Percentiles rank a stretch among this genome's conserved stretches.
These are phyloP conservation scores for Rhizophora mangle DNA, from an alignment of 345 rosid genomes.

Conservation along the genomic window DNA sequence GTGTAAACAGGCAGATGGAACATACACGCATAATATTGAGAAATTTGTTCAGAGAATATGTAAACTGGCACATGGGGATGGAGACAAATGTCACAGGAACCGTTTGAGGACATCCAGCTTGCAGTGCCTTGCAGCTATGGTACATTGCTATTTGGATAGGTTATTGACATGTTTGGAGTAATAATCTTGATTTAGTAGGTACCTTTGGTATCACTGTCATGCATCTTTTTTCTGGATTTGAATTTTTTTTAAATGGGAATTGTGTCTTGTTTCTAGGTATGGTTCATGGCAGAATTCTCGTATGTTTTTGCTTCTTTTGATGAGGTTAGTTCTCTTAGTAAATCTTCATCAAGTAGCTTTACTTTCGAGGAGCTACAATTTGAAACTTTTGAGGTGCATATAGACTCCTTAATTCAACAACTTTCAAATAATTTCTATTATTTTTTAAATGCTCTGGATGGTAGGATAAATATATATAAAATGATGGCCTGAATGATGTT, in stretches of 20 bases:
- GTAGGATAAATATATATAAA: not conserved
- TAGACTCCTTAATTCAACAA: not conserved
- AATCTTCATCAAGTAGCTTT: not conserved
- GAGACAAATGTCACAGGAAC: slow-evolving; percentile 44
- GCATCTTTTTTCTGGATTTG: not conserved
- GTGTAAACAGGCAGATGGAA: slow-evolving; percentile 65
- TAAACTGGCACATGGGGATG: slow-evolving; percentile 52
- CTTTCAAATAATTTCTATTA: not conserved
- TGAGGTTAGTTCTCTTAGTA: slow-evolving; percentile 48
- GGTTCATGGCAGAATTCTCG: slow-evolving; percentile 87
- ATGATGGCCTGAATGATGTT: not conserved
- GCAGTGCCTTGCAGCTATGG: slow-evolving; percentile 96
- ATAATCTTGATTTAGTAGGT: not conserved
- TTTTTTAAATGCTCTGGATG: not conserved
- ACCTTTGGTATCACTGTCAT: no score
- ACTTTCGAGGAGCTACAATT: slow-evolving; percentile 5
- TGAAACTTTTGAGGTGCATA: slow-evolving; percentile 1
- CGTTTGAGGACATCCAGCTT: slow-evolving; percentile 68
- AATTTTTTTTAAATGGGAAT: not conserved
- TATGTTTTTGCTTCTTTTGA: slow-evolving; percentile 69
- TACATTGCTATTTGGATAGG: slow-evolving; percentile 46
- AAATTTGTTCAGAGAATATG: slow-evolving; percentile 68
- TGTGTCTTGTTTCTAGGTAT: slow-evolving; percentile 50
- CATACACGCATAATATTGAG: slow-evolving; percentile 71
- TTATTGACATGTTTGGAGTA: not conserved